A percentile compares a stretch with the other conserved stretches of the same genome.
phyloP scores from a whole-genome alignment of 2,329 filamentous ascomycete species.

The Phialemoniopsis sp. region DNA sequence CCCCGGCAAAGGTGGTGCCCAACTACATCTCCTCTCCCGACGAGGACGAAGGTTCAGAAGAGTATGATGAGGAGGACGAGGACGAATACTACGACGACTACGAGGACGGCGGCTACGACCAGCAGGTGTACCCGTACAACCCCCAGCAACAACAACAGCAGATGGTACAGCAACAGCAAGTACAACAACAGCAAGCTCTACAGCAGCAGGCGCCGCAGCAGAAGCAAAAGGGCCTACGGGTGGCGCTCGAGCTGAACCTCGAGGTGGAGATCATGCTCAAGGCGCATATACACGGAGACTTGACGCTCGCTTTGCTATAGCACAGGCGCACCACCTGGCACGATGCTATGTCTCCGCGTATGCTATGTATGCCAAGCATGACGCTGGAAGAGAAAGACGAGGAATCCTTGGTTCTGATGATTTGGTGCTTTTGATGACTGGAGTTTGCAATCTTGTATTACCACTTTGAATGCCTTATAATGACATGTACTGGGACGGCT shows the following conservation, averaged over 20 bases:
- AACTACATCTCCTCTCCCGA: not conserved
- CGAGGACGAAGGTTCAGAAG: not conserved
- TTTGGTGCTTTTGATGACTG: not conserved
- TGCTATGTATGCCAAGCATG: no score
- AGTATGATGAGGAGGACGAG: not conserved
- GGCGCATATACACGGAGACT: slow-evolving; percentile 63
- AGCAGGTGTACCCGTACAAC: no score
- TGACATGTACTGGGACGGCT: no score
- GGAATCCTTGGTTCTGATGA: no score
- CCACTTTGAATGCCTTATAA: not conserved
- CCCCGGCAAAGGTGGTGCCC: not conserved
- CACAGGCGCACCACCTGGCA: no score
- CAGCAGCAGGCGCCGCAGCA: not conserved
- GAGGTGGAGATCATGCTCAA: slow-evolving; percentile 67
- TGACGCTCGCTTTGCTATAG: slow-evolving; percentile 51
- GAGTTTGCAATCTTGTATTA: not conserved
- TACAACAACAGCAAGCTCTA: not conserved
- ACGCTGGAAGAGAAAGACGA: no score
- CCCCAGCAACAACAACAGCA: not conserved
- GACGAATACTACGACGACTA: not conserved
- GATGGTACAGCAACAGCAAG: not conserved
- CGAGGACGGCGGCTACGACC: not conserved
- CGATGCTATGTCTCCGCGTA: no score
- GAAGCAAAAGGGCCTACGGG: slow-evolving; percentile 1
- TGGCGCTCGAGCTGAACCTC: slow-evolving; percentile 61